Evolutionary conservation across 2,329 filamentous ascomycete species (phyloP).

Genomic region (Thelonectria blattea): DNA sequence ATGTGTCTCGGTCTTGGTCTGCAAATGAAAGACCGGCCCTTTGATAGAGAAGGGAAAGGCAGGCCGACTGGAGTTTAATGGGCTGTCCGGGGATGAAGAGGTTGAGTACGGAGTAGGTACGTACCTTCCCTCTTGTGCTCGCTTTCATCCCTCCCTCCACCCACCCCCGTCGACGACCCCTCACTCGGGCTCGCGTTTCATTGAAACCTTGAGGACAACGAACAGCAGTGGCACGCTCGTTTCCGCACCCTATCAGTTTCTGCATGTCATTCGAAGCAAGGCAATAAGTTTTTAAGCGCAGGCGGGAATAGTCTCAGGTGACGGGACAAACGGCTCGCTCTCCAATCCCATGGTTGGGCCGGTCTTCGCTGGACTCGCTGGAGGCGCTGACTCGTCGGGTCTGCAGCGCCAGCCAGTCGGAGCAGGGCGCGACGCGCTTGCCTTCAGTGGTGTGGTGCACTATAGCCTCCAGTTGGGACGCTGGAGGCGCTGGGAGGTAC

Average conservation of each 20-base stretch:
- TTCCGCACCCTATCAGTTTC: constrained; percentile 4
- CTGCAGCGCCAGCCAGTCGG: constrained; percentile 39
- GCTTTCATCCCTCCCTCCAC: constrained; percentile 13
- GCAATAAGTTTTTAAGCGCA: constrained; percentile 7
- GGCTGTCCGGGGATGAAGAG: neutral
- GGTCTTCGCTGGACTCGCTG: constrained; percentile 28
- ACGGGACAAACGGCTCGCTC: constrained; percentile 10
- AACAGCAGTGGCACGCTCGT: neutral
- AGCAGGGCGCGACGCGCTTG: constrained; percentile 46
- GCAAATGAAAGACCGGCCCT: neutral
- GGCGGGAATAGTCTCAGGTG: constrained; percentile 17
- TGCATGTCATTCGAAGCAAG: constrained; percentile 16
- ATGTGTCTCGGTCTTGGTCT: no score
- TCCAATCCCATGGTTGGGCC: constrained; percentile 24
- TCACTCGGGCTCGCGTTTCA: constrained; percentile 13
- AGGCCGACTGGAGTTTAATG: neutral
- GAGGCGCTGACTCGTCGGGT: constrained; percentile 42
- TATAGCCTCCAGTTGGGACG: constrained; percentile 26
- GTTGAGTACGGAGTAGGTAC: no score
- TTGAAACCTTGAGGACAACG: constrained; percentile 11
- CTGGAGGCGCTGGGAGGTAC: constrained; percentile 9
- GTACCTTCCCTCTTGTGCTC: neutral
- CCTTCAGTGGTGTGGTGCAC: constrained; percentile 42
- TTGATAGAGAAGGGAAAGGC: no score
- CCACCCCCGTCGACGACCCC: constrained; percentile 14